Conservation (phyloP, 352 stramenopile genomes). For the Phytophthora idaei region DNA sequence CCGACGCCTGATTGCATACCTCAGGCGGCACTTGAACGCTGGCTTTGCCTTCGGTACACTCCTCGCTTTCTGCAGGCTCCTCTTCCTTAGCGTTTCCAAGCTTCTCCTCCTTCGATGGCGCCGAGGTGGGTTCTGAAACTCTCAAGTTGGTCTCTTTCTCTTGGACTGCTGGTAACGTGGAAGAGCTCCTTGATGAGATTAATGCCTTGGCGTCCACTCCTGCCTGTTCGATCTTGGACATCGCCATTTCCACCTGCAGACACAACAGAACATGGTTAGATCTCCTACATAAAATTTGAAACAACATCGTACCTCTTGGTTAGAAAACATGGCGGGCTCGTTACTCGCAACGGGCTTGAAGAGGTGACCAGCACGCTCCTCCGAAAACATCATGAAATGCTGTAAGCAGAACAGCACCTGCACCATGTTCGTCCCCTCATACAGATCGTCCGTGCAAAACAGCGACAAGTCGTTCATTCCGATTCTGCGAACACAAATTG, state of each 20-base stretch:
- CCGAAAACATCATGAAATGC: conserved; percentile 74
- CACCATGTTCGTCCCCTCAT: conserved; percentile 87
- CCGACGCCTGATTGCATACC: conserved; percentile 36
- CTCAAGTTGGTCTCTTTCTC: conserved; percentile 21
- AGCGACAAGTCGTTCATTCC: conserved; percentile 84
- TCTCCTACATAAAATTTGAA: neutral
- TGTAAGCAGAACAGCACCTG: conserved; percentile 82
- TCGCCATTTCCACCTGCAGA: conserved; percentile 63
- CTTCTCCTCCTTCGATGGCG: conserved; percentile 15
- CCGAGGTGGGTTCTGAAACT: neutral
- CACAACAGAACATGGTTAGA: neutral
- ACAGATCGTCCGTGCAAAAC: conserved; percentile 86
- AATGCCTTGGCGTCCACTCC: conserved; percentile 59
- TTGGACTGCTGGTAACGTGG: conserved; percentile 5
- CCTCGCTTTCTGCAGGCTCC: conserved; percentile 19
- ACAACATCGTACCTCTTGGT: conserved; percentile 54
- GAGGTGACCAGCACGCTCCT: conserved; percentile 47
- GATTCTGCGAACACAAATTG: conserved; percentile 40
- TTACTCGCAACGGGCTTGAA: conserved; percentile 55
- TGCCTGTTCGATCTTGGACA: conserved; percentile 71
- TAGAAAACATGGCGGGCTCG: conserved; percentile 54
- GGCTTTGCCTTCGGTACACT: conserved; percentile 6
- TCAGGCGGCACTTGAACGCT: conserved; percentile 20
- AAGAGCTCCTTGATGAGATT: conserved; percentile 26
- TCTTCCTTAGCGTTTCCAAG: conserved; percentile 16